Evolutionary conservation across 225 moss, liverwort and hornwort species (phyloP).

Genomic region (Climacium dendroides): DNA sequence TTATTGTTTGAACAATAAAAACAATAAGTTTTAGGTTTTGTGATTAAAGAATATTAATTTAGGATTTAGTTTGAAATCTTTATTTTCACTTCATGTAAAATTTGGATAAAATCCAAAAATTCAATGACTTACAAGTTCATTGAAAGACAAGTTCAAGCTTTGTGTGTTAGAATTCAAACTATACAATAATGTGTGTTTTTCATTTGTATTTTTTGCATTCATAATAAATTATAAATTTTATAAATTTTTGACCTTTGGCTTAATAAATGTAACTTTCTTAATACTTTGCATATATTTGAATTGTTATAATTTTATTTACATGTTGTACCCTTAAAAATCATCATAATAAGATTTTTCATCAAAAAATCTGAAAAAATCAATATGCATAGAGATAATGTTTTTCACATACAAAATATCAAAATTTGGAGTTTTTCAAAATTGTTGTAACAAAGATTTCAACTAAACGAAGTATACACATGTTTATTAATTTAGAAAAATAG

Average conservation of each 20-base stretch:
- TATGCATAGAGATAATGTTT: neutral
- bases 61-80: too few species aligned
- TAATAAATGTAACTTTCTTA: neutral
- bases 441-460: neutral
- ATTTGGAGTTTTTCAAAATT: neutral
- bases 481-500: neutral
- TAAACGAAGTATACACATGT: neutral
- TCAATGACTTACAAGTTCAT: neutral
- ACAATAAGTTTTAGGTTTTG: neutral
- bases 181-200: too few species aligned
- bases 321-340: fast-evolving
- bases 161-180: fast-evolving
- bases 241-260: fast-evolving
- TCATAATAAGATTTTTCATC: neutral
- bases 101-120: neutral
- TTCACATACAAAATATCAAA: neutral
- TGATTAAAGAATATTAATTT: neutral
- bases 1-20: neutral
- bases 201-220: too few species aligned
- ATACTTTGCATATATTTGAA: neutral
- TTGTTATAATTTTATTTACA: neutral
- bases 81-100: too few species aligned
- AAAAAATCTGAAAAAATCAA: neutral
- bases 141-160: too few species aligned
- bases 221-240: neutral